Percentiles rank a stretch among this genome's conserved stretches.
Evolutionary conservation across 2,329 filamentous ascomycete species (phyloP).

Genomic region (Xylaria sp.): DNA sequence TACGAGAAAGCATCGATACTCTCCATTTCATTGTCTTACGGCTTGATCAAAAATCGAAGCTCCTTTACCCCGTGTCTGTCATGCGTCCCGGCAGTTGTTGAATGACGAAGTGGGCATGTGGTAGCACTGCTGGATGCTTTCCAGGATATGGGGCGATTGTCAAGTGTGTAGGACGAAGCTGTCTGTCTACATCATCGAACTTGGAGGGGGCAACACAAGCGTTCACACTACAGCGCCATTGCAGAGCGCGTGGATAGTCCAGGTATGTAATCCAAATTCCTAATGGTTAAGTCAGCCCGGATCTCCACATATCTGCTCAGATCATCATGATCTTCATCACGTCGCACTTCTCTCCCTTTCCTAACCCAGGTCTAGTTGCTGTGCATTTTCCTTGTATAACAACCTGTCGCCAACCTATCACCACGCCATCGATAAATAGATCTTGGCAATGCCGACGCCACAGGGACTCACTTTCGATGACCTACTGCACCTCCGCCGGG

Average conservation of each 20-base stretch:
- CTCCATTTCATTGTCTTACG: background rate
- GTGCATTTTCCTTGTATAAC: background rate
- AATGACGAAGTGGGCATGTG: background rate
- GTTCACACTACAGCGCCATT: background rate
- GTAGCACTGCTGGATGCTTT: background rate
- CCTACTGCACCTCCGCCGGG: slow-evolving; percentile 20
- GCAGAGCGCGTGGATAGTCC: background rate
- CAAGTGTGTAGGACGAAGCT: background rate
- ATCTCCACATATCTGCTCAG: slow-evolving; percentile 1
- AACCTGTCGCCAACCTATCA: background rate
- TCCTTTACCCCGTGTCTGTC: background rate
- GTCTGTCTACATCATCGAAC: background rate
- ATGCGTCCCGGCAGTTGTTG: background rate
- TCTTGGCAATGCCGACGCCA: slow-evolving; percentile 3
- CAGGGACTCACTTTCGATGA: slow-evolving; percentile 9
- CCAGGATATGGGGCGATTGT: background rate
- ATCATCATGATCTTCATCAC: background rate
- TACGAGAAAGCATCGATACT: background rate
- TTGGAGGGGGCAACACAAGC: no score
- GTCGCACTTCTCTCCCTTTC: background rate
- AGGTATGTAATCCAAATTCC: background rate
- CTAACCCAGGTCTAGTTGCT: background rate
- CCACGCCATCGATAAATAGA: background rate
- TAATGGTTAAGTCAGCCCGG: background rate
- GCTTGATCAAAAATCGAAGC: no score